Percentiles rank a stretch among this genome's conserved stretches.
Evolutionary conservation across 2,329 filamentous ascomycete genomes (phyloP).

Genomic region (Thelonectria blattea): DNA sequence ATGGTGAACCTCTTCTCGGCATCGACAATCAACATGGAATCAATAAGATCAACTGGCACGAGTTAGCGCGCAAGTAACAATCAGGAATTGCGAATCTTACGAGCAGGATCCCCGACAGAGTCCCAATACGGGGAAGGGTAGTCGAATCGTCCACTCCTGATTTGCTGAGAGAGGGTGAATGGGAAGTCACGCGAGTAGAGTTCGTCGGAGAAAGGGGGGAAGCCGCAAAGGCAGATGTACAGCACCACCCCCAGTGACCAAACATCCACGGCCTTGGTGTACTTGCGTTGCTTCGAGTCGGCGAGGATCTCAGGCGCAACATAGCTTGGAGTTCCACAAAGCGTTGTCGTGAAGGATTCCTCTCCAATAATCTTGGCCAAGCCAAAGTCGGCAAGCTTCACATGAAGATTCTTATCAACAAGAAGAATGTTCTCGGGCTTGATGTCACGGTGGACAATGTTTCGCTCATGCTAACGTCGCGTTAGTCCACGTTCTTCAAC

Average conservation of each 20-base stretch:
- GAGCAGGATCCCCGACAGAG: slow-evolving; percentile 68
- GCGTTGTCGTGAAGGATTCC: slow-evolving; percentile 94
- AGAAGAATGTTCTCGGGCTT: slow-evolving; percentile 97
- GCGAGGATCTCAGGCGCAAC: slow-evolving; percentile 95
- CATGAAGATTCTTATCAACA: slow-evolving; percentile 80
- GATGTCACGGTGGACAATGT: slow-evolving; percentile 97
- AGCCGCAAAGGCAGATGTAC: slow-evolving; percentile 96
- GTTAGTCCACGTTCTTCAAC: slow-evolving; percentile 8
- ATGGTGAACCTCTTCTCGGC: slow-evolving; percentile 83
- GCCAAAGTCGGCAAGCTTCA: slow-evolving; percentile 96
- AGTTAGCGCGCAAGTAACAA: slow-evolving; percentile 1
- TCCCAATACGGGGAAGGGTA: slow-evolving; percentile 95
- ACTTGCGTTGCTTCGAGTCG: slow-evolving; percentile 80
- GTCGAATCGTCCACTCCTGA: slow-evolving; percentile 86
- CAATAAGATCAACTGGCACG: slow-evolving; percentile 79
- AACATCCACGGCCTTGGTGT: slow-evolving; percentile 93
- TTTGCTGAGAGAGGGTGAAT: slow-evolving; percentile 88
- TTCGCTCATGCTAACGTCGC: slow-evolving; percentile 80
- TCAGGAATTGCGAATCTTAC: slow-evolving; percentile 46
- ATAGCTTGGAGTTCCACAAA: slow-evolving; percentile 97
- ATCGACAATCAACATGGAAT: slow-evolving; percentile 91
- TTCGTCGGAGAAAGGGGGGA: slow-evolving; percentile 96
- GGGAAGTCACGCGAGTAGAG: slow-evolving; percentile 82
- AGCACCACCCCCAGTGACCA: slow-evolving; percentile 98
- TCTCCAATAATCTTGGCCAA: slow-evolving; percentile 98